Percentiles rank a stretch among this genome's conserved stretches.
Conservation (phyloP, 768 basidiomycete species). For the Russula lepida region DNA sequence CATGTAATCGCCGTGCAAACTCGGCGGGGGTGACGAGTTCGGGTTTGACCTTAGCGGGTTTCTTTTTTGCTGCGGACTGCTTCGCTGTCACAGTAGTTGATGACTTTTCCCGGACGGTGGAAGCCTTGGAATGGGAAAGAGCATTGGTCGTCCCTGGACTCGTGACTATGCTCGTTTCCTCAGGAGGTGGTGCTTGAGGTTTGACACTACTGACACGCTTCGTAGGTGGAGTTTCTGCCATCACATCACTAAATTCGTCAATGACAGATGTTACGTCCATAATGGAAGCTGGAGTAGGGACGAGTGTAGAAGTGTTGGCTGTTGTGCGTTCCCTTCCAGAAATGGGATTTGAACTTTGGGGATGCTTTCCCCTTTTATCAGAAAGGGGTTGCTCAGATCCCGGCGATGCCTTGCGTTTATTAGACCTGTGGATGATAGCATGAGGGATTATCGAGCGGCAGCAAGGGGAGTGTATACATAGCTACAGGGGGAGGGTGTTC, state of each 20-base stretch:
- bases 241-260: conserved; percentile 11
- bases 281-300: background rate
- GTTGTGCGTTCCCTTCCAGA: background rate
- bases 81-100: background rate
- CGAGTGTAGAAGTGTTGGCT: background rate
- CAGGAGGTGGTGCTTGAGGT: background rate
- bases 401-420: conserved; percentile 6
- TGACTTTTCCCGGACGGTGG: background rate
- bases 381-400: conserved; percentile 3
- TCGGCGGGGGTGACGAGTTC: conserved; percentile 16
- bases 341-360: background rate
- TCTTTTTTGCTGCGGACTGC: conserved; percentile 1
- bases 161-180: conserved; percentile 13
- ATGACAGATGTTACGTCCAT: conserved; percentile 1
- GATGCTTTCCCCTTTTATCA: background rate
- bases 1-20: conserved; percentile 12
- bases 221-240: background rate
- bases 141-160: background rate
- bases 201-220: background rate
- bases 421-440: conserved; percentile 1
- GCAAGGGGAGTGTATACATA: background rate
- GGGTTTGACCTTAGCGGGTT: conserved; percentile 5
- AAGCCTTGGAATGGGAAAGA: background rate
- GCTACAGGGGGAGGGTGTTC: background rate
- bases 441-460: background rate